A percentile compares a stretch with the other conserved stretches of the same genome.
These are phyloP conservation scores for Volvox africanus DNA, from an alignment of 139 green algal genomes.

Conservation along the genomic window DNA sequence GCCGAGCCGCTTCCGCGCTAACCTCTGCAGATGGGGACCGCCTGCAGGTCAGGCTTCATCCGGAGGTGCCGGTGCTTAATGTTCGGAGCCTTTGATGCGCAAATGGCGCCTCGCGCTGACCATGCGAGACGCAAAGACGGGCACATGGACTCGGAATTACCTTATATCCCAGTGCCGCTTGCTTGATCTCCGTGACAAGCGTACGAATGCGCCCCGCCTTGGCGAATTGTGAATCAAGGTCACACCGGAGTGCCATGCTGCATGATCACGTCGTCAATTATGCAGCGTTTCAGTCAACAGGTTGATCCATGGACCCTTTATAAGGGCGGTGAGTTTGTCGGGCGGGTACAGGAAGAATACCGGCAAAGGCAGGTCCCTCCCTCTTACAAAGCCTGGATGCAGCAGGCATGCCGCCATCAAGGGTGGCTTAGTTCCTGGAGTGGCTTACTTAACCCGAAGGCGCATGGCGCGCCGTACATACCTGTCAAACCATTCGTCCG, in stretches of 20 bases:
- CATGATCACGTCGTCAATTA: not conserved
- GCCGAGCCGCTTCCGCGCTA: too few species aligned
- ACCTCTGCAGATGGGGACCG: not conserved
- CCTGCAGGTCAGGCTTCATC: not conserved
- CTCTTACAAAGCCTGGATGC: not conserved
- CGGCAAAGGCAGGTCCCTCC: not conserved
- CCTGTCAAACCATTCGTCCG: constrained; percentile 17
- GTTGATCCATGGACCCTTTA: not conserved
- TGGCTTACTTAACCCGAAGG: not conserved
- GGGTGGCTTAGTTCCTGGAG: not conserved
- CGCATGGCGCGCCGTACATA: not conserved
- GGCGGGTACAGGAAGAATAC: not conserved
- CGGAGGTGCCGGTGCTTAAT: not conserved
- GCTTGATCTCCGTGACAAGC: constrained; percentile 3
- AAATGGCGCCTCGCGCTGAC: not conserved
- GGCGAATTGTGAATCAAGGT: constrained; percentile 9
- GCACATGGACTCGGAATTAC: not conserved
- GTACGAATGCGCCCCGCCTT: not conserved
- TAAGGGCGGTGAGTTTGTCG: not conserved
- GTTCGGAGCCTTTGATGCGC: too few species aligned
- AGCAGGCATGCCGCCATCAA: not conserved
- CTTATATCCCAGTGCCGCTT: not conserved
- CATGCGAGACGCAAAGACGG: not conserved
- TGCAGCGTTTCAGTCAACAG: not conserved
- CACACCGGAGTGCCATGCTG: constrained; percentile 26